These are phyloP conservation scores for Aphanomyces stellatus DNA, from an alignment of 352 stramenopile genomes.

Conservation along the genomic window DNA sequence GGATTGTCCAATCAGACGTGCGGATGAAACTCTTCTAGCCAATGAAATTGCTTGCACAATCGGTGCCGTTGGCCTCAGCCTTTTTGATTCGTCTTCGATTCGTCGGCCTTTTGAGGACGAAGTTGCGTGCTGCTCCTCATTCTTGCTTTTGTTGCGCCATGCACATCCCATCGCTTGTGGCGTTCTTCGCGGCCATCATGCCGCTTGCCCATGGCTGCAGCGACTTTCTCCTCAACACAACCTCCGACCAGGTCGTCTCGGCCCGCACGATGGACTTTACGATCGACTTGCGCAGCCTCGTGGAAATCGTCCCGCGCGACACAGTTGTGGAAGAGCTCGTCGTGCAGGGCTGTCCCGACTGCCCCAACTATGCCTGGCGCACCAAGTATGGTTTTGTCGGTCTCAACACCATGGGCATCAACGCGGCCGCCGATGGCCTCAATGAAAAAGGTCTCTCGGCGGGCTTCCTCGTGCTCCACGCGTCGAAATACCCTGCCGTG, in stretches of 20 bases:
- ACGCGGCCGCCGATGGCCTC: conserved; percentile 39
- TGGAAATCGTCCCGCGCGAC: background rate
- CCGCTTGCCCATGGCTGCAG: background rate
- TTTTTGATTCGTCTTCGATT: background rate
- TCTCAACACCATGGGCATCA: conserved; percentile 41
- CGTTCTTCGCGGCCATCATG: no score
- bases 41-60: no score
- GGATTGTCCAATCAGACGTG: no score
- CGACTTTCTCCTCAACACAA: background rate
- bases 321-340: conserved; percentile 4
- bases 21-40: no score
- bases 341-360: conserved; percentile 21
- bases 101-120: background rate
- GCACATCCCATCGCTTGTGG: background rate
- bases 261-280: conserved; percentile 1
- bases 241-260: background rate
- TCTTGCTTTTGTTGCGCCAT: background rate
- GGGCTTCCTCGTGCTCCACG: conserved; percentile 36
- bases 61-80: no score
- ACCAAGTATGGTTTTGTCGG: conserved; percentile 37
- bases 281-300: background rate
- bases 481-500: conserved; percentile 39
- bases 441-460: conserved; percentile 44
- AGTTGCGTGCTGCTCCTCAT: background rate
- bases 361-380: conserved; percentile 35